Percentiles rank a stretch among this genome's conserved stretches.
These are phyloP conservation scores for Solanum hybrid DNA, from an alignment of 305 asterid species.

Conservation along the genomic window DNA sequence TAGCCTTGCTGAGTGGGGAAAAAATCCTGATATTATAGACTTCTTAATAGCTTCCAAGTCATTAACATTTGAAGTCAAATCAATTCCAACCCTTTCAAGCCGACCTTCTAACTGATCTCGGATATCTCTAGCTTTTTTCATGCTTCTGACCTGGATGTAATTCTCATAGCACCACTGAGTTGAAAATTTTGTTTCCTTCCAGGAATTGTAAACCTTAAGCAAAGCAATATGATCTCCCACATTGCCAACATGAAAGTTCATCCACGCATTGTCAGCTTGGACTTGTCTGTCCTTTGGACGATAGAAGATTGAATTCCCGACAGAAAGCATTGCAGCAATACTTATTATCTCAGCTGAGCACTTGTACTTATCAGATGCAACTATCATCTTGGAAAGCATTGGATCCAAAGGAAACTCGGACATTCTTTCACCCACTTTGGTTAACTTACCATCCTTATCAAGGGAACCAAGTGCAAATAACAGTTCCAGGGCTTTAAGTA, in stretches of 20 bases:
- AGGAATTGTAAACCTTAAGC: slow-evolving; percentile 68
- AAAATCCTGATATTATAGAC: slow-evolving; percentile 65
- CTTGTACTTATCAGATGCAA: not conserved
- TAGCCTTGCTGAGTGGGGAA: slow-evolving; percentile 50
- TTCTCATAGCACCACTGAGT: slow-evolving; percentile 96
- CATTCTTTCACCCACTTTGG: not conserved
- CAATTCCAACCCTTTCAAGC: slow-evolving; percentile 80
- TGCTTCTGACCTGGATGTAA: slow-evolving; percentile 72
- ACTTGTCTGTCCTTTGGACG: slow-evolving; percentile 89
- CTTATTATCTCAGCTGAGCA: not conserved
- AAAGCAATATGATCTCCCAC: slow-evolving; percentile 90
- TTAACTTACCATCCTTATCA: not conserved
- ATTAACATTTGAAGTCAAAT: slow-evolving; percentile 41
- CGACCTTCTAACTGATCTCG: slow-evolving; percentile 85
- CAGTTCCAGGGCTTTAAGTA: not conserved
- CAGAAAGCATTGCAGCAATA: slow-evolving; percentile 22
- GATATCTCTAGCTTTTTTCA: slow-evolving; percentile 88
- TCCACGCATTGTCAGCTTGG: slow-evolving; percentile 84
- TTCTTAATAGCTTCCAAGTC: slow-evolving; percentile 64
- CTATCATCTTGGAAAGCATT: not conserved
- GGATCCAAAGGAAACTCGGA: not conserved
- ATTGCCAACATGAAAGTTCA: slow-evolving; percentile 77
- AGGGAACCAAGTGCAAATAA: not conserved
- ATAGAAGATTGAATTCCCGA: slow-evolving; percentile 84
- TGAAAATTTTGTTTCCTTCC: slow-evolving; percentile 80